Base-by-base conservation (phyloP, 108 stramenopile genomes). In the Hondaea fermentalgiana region DNA sequence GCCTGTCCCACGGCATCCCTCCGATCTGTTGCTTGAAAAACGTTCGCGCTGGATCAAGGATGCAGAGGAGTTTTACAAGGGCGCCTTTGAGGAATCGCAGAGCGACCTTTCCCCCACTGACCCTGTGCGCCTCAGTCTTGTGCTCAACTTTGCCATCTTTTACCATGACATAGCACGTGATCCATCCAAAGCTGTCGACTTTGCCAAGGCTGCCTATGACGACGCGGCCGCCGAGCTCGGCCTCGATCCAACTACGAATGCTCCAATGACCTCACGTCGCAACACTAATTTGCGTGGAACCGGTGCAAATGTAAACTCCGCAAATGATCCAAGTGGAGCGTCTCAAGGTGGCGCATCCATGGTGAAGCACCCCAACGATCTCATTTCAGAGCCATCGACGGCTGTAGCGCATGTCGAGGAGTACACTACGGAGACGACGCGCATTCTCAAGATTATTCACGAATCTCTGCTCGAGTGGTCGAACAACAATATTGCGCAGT, bases 161-260 rank as follows among this genome's bases (percentile, higher is more conserved):
- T 83, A 83, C 51, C 51, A 53, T 45, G 76, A 83, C 25, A 83
- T 83, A 1, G 16, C 19, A 6, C 45, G 45, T 6, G 76, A 83
- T 23, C 76, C 45, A 28, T 2, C 19, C 8, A 10, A 35, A 12
- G 76, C 76, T 6, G 44, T 12, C 25, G 76, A 83, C 19, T 53
- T 83, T 35, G 76, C 76, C n/a, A 47, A 53, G 51, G n/a, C 45
- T 35, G 76, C 49, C 45, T 83, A 83, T 53, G 76, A 83, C 51
- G 76, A 83, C 28, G 76, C 76, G n/a, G 76, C 76, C 6, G 76
- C 51, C 23, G 76, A 83, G 28, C 76, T 83, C 4, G 76, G 76
- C 1, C 64, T 69, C 42, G 64, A 42, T 23, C 64, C 64, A 10
- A 42, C 8, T 23, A 69, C 64, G 10, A 69, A 69, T 17, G 55